Evolutionary conservation across 805 yeast species (phyloP), one percentile per base, ranked within the genome.

Genomic region (Suhomyces faveliae): DNA sequence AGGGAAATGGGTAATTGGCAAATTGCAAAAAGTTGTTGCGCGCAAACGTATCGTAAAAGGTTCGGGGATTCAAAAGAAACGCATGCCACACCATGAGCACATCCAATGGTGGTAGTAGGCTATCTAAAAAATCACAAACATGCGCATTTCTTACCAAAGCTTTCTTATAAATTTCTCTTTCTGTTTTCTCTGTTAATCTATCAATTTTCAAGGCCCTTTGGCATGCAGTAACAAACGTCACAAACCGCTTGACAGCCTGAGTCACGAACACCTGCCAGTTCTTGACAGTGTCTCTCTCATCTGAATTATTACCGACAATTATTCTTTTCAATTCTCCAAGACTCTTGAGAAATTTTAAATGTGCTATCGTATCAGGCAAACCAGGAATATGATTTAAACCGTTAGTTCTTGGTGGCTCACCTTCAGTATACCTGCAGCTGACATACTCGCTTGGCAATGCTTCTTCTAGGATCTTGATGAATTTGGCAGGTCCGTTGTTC

Each of bases 81-180:
- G 61, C 51, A 40, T 61, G 58, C 66, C 64, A 61, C 10, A 61
- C 58, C 56, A 60, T 46, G 10, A 59, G 19, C 2, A 61, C 55
- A 45, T 61, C 66, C 38, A 61, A 46, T 3, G 64, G 63, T 2
- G 64, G 64, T 11, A 56, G 35, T 17, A 51, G n/a, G 17, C 35
- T 27, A 11, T 45, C 47, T 9, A 46, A 19, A 21, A 47, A 17
- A 11, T 40, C 24, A 17, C n/a, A 19, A 17, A 25, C 13, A 5
- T 25, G 25, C 19, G 35, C 27, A 24, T 40, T 42, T 15, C 41
- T 25, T 22, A 39, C 20, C 11, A 7, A 17, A 4, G 43, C 47
- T n/a, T n/a, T 19, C 25, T 20, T 35, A 40, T 30, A 51, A 7
- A 49, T 41, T 12, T 21, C 9, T 15, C 25, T 19, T 22, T 51